These are phyloP conservation scores for Tricladium varicosporioides DNA, from an alignment of 2,329 filamentous ascomycete species.

Conservation along the genomic window DNA sequence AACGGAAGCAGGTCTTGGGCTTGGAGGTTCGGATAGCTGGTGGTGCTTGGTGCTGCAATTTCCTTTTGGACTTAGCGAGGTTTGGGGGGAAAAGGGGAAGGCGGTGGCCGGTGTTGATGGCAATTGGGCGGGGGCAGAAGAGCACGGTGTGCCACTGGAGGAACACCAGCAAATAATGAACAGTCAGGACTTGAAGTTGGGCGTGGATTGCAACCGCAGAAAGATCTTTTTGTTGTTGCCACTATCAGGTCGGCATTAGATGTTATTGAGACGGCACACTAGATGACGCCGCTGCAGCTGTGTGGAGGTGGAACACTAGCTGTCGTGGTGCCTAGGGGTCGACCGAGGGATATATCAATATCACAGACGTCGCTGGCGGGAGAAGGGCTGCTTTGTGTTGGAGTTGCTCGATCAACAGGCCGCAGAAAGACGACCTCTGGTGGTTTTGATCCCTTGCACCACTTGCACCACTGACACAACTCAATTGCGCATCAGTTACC, in stretches of 20 bases:
- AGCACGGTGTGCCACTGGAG: no score
- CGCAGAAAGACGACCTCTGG: not conserved
- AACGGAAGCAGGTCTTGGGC: not conserved
- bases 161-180: not conserved
- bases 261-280: not conserved
- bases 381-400: not conserved
- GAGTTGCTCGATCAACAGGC: not conserved
- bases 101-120: slow-evolving; percentile 4
- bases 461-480: not conserved
- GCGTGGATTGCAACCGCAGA: no score
- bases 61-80: slow-evolving; percentile 32
- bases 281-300: not conserved
- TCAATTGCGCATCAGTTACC: not conserved
- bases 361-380: not conserved
- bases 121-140: not conserved
- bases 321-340: not conserved
- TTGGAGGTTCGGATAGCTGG: not conserved
- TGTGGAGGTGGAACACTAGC: not conserved
- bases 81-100: slow-evolving; percentile 23
- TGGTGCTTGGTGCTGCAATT: slow-evolving; percentile 26
- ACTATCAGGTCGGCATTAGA: not conserved
- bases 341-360: not conserved
- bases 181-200: not conserved
- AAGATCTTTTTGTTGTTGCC: no score
- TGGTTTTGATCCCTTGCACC: not conserved